Conservation (phyloP, 306 rosid species). For the Aeschynomene evenia region DNA sequence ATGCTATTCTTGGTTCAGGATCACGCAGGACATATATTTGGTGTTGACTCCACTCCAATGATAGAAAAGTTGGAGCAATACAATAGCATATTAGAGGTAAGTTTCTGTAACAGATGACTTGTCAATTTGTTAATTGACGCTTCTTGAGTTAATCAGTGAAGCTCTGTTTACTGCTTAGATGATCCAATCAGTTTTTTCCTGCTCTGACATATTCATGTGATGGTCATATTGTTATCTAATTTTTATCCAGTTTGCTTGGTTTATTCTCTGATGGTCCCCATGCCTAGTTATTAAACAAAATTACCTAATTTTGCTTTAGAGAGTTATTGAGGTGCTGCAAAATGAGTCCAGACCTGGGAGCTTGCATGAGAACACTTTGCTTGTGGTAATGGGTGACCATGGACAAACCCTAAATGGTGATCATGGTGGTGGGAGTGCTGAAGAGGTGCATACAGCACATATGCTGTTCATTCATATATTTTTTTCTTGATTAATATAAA, state of each 20-base stretch:
- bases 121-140: slow-evolving; percentile 14
- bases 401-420: slow-evolving; percentile 97
- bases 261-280: slow-evolving; percentile 17
- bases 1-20: slow-evolving; percentile 51
- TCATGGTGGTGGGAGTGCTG: slow-evolving; percentile 97
- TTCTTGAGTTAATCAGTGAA: background rate
- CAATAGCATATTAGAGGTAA: slow-evolving; percentile 70
- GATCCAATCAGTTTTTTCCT: slow-evolving; percentile 5
- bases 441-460: slow-evolving; percentile 62
- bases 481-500: background rate
- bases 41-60: slow-evolving; percentile 89
- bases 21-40: slow-evolving; percentile 98
- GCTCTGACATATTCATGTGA: background rate
- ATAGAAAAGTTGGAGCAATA: slow-evolving; percentile 88
- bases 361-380: slow-evolving; percentile 86
- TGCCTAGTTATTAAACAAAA: slow-evolving; percentile 21
- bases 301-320: slow-evolving; percentile 47
- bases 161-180: slow-evolving; percentile 1
- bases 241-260: slow-evolving; percentile 15
- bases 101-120: slow-evolving; percentile 25
- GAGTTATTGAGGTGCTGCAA: slow-evolving; percentile 72
- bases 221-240: background rate
- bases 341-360: slow-evolving; percentile 77
- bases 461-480: slow-evolving; percentile 16
- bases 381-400: slow-evolving; percentile 98